phyloP scores from a whole-genome alignment of 768 basidiomycete genomes.

The Leccinum imitatum region DNA sequence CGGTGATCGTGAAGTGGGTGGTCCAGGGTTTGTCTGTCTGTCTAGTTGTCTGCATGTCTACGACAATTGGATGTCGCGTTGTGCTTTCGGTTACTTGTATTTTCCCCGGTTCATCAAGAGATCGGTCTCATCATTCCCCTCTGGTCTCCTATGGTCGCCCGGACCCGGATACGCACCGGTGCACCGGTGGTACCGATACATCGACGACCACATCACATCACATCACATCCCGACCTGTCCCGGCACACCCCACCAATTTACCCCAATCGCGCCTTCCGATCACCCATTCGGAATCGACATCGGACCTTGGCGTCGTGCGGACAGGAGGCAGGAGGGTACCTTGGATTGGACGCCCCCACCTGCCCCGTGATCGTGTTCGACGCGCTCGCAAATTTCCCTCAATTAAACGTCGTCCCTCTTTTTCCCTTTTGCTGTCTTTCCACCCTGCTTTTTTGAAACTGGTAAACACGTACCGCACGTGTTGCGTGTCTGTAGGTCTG shows the following conservation, averaged over 20 bases:
- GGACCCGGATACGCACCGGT: neutral
- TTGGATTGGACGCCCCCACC: neutral
- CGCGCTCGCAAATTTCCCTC: conserved; percentile 11
- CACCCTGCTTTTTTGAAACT: neutral
- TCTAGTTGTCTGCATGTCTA: neutral
- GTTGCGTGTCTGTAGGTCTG: neutral
- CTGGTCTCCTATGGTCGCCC: neutral
- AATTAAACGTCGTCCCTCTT: neutral
- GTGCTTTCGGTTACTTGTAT: neutral
- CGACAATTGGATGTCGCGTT: neutral
- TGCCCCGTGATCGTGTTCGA: neutral
- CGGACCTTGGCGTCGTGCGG: conserved; percentile 4
- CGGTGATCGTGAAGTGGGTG: neutral
- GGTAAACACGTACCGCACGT: neutral
- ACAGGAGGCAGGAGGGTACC: neutral
- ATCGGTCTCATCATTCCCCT: neutral
- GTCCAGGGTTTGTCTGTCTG: neutral
- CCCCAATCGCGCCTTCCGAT: conserved; percentile 5
- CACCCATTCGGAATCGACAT: neutral
- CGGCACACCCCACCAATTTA: neutral
- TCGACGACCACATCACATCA: neutral
- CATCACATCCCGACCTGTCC: neutral
- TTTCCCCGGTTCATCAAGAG: neutral
- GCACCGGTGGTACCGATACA: neutral
- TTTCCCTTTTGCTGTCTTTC: neutral